phyloP scores from a whole-genome alignment of 1,284 basidiomycete species.

The Leccinum cinnamomeum region DNA sequence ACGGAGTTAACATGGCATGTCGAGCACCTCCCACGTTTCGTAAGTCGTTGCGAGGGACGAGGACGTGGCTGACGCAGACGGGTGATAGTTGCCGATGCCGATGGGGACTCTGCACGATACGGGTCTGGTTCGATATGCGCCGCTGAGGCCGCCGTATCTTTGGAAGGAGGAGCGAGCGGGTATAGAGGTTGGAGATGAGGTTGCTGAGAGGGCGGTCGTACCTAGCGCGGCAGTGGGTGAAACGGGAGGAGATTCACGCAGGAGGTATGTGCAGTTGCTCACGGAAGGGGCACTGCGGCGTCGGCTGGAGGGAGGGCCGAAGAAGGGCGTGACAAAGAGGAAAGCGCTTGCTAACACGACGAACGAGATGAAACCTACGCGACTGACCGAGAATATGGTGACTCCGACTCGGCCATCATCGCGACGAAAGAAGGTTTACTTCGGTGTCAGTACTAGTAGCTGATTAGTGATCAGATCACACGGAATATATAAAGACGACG shows the following conservation, averaged over 20 bases:
- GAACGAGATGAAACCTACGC: constrained; percentile 12
- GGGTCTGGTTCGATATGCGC: constrained; percentile 23
- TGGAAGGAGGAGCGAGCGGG: constrained; percentile 21
- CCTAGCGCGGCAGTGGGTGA: not conserved
- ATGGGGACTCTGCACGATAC: constrained; percentile 20
- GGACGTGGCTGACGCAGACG: not conserved
- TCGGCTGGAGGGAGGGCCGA: not conserved
- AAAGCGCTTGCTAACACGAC: constrained; percentile 16
- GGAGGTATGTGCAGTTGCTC: constrained; percentile 26
- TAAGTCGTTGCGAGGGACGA: constrained; percentile 8
- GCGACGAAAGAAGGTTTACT: not conserved
- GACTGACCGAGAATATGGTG: not conserved
- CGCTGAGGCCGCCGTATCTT: constrained; percentile 19
- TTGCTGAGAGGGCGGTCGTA: not conserved
- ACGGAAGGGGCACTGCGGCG: constrained; percentile 22
- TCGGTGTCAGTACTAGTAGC: too few species aligned
- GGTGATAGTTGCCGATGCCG: constrained; percentile 20
- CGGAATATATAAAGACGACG: not conserved
- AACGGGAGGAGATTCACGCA: not conserved
- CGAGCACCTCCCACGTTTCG: constrained; percentile 22
- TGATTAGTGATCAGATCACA: not conserved
- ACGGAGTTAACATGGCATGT: constrained; percentile 18
- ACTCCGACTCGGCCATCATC: not conserved
- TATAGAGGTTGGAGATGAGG: not conserved
- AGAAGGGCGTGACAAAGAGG: not conserved